These are phyloP conservation scores for Phytophthora aleatoria DNA, from an alignment of 352 stramenopile species.

Conservation along the genomic window DNA sequence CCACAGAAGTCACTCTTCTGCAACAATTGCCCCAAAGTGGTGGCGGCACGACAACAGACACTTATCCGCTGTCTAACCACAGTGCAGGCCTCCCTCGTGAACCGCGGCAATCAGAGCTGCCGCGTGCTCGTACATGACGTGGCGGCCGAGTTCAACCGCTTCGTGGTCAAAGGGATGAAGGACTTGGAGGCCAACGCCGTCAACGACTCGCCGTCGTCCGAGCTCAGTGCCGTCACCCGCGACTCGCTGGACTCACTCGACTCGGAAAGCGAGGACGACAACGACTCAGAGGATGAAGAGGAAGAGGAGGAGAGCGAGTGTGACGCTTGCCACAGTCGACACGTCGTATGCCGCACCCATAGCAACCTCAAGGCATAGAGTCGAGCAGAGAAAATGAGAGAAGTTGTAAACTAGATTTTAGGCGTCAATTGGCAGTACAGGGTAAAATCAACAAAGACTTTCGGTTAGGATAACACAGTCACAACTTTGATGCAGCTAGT, in stretches of 20 bases:
- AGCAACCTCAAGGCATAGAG: slow-evolving; percentile 27
- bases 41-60: slow-evolving; percentile 39
- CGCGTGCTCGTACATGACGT: slow-evolving; percentile 38
- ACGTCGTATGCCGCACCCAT: slow-evolving; percentile 35
- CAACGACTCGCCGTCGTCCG: slow-evolving; percentile 31
- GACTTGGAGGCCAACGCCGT: slow-evolving; percentile 29
- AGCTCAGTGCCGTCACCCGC: slow-evolving; percentile 33
- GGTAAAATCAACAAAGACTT: slow-evolving; percentile 6
- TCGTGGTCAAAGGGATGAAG: slow-evolving; percentile 42
- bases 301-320: slow-evolving; percentile 28
- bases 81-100: slow-evolving; percentile 43
- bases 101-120: slow-evolving; percentile 44
- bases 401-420: slow-evolving; percentile 17
- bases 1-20: slow-evolving; percentile 50
- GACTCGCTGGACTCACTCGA: slow-evolving; percentile 37
- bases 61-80: slow-evolving; percentile 44
- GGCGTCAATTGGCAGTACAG: slow-evolving; percentile 8
- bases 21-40: slow-evolving; percentile 41
- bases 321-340: slow-evolving; percentile 40
- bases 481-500: slow-evolving; percentile 1
- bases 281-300: slow-evolving; percentile 29
- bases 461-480: neutral
- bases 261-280: slow-evolving; percentile 14
- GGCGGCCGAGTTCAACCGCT: slow-evolving; percentile 43
- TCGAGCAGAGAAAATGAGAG: neutral